These are phyloP conservation scores for Ophiostoma angusticollis DNA, from an alignment of 2,329 filamentous ascomycete species.

Conservation along the genomic window DNA sequence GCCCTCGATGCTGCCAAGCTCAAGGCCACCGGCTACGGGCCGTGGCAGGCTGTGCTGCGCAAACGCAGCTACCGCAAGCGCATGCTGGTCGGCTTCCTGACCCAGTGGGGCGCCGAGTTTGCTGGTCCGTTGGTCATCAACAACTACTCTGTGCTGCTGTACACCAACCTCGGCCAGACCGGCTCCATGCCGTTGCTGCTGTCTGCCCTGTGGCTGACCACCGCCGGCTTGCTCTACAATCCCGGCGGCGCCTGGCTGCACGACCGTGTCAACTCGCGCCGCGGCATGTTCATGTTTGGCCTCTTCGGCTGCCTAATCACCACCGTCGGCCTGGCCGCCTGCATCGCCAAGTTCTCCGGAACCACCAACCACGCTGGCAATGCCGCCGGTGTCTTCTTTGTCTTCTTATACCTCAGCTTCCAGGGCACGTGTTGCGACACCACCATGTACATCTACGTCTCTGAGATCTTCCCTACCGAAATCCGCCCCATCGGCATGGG, in stretches of 20 bases:
- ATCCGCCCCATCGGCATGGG: conserved; percentile 39
- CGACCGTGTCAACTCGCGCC: conserved; percentile 34
- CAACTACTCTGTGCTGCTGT: conserved; percentile 27
- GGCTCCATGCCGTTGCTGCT: conserved; percentile 28
- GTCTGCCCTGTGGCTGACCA: conserved; percentile 28
- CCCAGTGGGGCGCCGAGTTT: conserved; percentile 40
- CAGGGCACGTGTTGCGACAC: conserved; percentile 30
- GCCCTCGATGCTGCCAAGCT: conserved; percentile 29
- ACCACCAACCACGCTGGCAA: conserved; percentile 26
- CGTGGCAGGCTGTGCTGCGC: conserved; percentile 32
- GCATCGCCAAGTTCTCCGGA: conserved; percentile 24
- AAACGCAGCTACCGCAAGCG: conserved; percentile 36
- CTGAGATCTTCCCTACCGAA: conserved; percentile 31
- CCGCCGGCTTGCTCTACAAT: conserved; percentile 36
- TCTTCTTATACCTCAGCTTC: conserved; percentile 35
- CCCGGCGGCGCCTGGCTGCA: conserved; percentile 35
- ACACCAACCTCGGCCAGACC: conserved; percentile 26
- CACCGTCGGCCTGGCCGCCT: conserved; percentile 22
- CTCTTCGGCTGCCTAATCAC: conserved; percentile 29
- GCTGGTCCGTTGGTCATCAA: conserved; percentile 39
- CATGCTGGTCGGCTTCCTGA: conserved; percentile 38
- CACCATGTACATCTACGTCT: conserved; percentile 27
- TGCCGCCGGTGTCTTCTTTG: conserved; percentile 28
- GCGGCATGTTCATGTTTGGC: conserved; percentile 28
- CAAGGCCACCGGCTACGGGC: conserved; percentile 23